These are phyloP conservation scores for Gamsiella multidivaricata DNA, from an alignment of 192 early-diverging fungal species.

Conservation along the genomic window DNA sequence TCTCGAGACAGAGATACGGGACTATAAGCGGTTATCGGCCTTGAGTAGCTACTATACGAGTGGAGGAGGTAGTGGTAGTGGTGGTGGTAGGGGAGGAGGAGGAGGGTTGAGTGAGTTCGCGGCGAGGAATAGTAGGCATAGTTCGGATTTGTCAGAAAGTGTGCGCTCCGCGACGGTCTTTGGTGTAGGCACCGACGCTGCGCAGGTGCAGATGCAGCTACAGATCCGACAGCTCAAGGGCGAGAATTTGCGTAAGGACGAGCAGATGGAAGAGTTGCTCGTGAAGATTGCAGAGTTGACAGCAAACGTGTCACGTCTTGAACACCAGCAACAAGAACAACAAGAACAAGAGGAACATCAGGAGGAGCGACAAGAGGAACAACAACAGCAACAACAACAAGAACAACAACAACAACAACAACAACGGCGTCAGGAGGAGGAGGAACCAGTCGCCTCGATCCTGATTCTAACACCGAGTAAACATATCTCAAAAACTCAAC, in stretches of 20 bases:
- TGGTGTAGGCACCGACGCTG: background rate
- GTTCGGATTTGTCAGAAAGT: conserved; percentile 9
- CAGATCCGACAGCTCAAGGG: conserved; percentile 33
- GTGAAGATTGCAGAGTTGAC: background rate
- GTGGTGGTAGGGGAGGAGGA: background rate
- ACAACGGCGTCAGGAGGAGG: no score
- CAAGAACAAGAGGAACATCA: background rate
- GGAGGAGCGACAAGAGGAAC: background rate
- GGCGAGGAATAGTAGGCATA: conserved; percentile 26
- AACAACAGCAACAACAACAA: background rate
- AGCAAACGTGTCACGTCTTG: background rate
- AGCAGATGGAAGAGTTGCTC: conserved; percentile 14
- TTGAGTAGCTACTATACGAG: conserved; percentile 11
- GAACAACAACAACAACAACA: no score
- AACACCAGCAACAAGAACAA: conserved; percentile 4
- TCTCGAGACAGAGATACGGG: conserved; percentile 34
- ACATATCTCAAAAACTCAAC: no score
- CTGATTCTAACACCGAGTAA: no score
- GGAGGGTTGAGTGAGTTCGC: no score
- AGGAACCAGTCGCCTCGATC: no score
- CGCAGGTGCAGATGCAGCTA: background rate
- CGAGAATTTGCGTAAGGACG: conserved; percentile 32
- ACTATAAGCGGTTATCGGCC: conserved; percentile 30
- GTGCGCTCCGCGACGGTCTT: conserved; percentile 6
- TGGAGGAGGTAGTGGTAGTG: background rate